Conservation (phyloP, 805 yeast species). For the Teunomyces pallodes region DNA sequence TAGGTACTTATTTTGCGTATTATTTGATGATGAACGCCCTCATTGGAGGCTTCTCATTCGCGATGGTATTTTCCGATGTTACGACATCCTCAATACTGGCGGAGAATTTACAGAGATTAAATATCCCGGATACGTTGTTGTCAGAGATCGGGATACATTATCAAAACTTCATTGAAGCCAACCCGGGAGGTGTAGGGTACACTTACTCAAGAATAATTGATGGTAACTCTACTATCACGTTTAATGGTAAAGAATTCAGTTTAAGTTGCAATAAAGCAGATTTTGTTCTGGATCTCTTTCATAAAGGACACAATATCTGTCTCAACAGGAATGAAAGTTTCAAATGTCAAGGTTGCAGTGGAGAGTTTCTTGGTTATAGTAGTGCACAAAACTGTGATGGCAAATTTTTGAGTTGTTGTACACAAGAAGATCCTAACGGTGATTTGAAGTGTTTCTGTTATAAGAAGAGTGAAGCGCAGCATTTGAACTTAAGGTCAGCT, state of each 20-base stretch:
- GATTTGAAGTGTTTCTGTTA: not conserved
- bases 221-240: not conserved
- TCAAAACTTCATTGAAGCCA: not conserved
- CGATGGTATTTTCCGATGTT: not conserved
- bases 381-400: not conserved
- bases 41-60: slow-evolving; percentile 1
- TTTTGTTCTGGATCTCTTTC: not conserved
- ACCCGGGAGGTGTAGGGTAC: not conserved
- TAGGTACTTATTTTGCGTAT: not conserved
- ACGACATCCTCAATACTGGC: slow-evolving; percentile 2
- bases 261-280: not conserved
- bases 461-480: not conserved
- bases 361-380: not conserved
- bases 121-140: slow-evolving; percentile 1
- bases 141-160: not conserved
- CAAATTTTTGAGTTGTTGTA: not conserved
- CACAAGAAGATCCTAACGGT: not conserved
- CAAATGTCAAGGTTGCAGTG: not conserved
- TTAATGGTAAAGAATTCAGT: not conserved
- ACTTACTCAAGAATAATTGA: not conserved
- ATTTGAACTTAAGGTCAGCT: not conserved
- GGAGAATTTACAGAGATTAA: not conserved
- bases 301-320: not conserved
- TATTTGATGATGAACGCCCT: slow-evolving; percentile 1
- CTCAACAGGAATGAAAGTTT: not conserved